These are phyloP conservation scores for Tolypocladium ovalisporum DNA, from an alignment of 2,329 filamentous ascomycete genomes.

Conservation along the genomic window DNA sequence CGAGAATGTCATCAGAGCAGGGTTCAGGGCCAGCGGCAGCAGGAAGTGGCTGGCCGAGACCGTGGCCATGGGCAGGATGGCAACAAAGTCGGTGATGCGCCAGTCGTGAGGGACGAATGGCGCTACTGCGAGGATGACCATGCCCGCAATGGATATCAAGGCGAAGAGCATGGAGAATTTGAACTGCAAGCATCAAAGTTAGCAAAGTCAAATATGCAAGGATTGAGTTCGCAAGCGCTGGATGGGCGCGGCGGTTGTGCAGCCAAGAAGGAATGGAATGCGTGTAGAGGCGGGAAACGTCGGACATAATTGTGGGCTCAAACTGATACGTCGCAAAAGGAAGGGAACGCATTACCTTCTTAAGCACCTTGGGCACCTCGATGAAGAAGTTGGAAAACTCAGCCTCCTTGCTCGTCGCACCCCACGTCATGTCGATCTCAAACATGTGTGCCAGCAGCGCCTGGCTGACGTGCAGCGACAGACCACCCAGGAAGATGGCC, in stretches of 20 bases:
- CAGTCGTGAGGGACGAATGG: constrained; percentile 55
- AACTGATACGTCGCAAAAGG: neutral
- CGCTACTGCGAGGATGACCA: constrained; percentile 53
- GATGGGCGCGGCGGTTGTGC: neutral
- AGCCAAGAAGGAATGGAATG: neutral
- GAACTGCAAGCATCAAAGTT: constrained; percentile 37
- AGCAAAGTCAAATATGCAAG: constrained; percentile 9
- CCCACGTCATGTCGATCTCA: constrained; percentile 78
- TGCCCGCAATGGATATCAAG: constrained; percentile 43
- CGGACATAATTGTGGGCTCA: neutral
- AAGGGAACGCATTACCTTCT: constrained; percentile 48
- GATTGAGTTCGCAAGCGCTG: neutral
- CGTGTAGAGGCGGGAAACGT: neutral
- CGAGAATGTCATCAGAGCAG: constrained; percentile 70
- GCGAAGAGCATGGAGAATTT: constrained; percentile 60
- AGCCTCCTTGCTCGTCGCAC: constrained; percentile 72
- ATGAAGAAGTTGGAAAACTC: constrained; percentile 78
- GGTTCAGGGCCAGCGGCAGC: constrained; percentile 63
- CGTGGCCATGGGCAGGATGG: constrained; percentile 65
- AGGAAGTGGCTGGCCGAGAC: constrained; percentile 60
- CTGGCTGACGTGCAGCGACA: constrained; percentile 71
- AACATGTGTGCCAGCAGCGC: constrained; percentile 76
- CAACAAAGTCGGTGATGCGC: constrained; percentile 61
- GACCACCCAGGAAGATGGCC: constrained; percentile 71
- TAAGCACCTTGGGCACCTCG: constrained; percentile 68